Evolutionary conservation across 2,329 filamentous ascomycete genomes (phyloP).

Genomic region (Clarireedia hainanense): DNA sequence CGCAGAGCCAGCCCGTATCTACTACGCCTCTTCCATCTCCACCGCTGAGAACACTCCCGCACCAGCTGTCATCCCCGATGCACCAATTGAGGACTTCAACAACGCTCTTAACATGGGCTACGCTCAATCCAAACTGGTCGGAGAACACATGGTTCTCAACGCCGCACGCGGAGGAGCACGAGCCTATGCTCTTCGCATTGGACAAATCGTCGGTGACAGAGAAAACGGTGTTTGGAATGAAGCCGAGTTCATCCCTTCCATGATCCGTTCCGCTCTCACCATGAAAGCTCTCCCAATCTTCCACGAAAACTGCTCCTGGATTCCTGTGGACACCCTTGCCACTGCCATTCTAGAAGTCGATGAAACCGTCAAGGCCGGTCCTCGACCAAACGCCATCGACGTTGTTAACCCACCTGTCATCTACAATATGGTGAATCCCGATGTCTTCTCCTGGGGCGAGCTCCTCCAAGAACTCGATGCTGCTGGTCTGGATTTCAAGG

Average conservation of each 20-base stretch:
- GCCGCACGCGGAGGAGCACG: slow-evolving; percentile 29
- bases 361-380: slow-evolving; percentile 14
- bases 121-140: slow-evolving; percentile 40
- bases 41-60: slow-evolving; percentile 27
- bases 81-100: slow-evolving; percentile 15
- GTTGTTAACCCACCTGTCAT: slow-evolving; percentile 27
- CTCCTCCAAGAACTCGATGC: slow-evolving; percentile 41
- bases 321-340: slow-evolving; percentile 39
- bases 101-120: slow-evolving; percentile 42
- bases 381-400: slow-evolving; percentile 9
- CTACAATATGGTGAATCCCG: slow-evolving; percentile 45
- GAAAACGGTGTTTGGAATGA: slow-evolving; percentile 38
- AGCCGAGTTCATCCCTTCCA: slow-evolving; percentile 43
- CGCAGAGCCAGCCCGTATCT: slow-evolving; percentile 25
- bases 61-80: slow-evolving; percentile 30
- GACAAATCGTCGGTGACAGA: slow-evolving; percentile 44
- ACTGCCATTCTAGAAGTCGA: slow-evolving; percentile 33
- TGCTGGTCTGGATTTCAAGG: slow-evolving; percentile 38
- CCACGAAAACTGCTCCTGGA: slow-evolving; percentile 35
- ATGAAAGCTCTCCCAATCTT: slow-evolving; percentile 38
- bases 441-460: slow-evolving; percentile 38
- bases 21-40: slow-evolving; percentile 33
- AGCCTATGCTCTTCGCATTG: slow-evolving; percentile 37
- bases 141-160: slow-evolving; percentile 36
- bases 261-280: slow-evolving; percentile 39